Conservation (phyloP, 1,284 basidiomycete species). For the Sporisorium reilianum region DNA sequence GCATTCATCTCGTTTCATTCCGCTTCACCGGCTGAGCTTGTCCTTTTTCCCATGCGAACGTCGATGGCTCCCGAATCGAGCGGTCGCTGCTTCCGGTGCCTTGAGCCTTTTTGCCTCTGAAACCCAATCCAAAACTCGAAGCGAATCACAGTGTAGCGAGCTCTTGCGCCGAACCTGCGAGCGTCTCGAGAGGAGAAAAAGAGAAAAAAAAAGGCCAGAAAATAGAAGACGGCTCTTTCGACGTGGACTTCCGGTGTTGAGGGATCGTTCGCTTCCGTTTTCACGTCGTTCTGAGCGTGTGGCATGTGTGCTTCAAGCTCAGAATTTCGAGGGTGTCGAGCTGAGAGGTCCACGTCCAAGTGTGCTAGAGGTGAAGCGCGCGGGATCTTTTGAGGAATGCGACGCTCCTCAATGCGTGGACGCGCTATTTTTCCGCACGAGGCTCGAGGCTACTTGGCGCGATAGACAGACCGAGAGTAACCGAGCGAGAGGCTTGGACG, state of each 20-base stretch:
- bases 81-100: not conserved
- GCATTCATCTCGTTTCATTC: too few relatives aligned
- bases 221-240: not conserved
- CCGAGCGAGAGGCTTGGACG: not conserved
- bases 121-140: not conserved
- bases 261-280: not conserved
- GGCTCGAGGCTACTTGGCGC: not conserved
- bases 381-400: conserved; percentile 18
- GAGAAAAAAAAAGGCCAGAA: not conserved
- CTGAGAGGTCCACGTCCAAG: not conserved
- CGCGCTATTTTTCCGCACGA: conserved; percentile 5
- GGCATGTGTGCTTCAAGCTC: not conserved
- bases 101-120: not conserved
- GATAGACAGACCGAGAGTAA: conserved; percentile 1
- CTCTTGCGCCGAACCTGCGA: too few relatives aligned
- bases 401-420: conserved; percentile 14
- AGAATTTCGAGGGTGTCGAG: conserved; percentile 1
- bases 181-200: too few relatives aligned
- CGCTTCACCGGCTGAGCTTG: too few relatives aligned
- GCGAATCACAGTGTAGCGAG: too few relatives aligned
- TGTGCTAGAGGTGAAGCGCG: too few relatives aligned
- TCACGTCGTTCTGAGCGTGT: not conserved
- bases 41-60: too few relatives aligned
- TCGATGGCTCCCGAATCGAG: too few relatives aligned
- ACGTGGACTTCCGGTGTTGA: not conserved